Conservation (phyloP, 148 eudicot species). For the Camellia granthamiana region DNA sequence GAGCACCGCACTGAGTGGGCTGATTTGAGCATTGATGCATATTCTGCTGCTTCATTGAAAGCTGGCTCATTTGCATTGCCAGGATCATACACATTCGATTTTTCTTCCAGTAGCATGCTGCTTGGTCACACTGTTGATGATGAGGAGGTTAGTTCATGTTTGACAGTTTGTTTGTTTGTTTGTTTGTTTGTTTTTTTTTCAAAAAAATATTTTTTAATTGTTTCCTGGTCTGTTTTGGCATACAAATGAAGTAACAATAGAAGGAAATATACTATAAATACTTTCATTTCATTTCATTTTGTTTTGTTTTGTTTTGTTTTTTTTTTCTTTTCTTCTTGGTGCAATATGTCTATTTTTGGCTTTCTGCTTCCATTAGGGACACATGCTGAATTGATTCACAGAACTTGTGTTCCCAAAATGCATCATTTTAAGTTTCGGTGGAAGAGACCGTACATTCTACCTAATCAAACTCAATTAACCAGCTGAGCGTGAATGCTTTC, state of each 20-base stretch:
- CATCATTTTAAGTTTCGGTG: not conserved
- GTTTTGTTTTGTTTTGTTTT: not conserved
- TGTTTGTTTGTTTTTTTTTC: too few species aligned
- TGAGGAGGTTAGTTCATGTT: conserved; percentile 8
- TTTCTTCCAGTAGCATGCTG: not conserved
- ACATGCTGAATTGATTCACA: not conserved
- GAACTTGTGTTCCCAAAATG: not conserved
- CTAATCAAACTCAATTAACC: not conserved
- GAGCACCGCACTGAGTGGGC: conserved; percentile 17
- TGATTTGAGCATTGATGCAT: not conserved
- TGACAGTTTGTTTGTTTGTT: too few species aligned
- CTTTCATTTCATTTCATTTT: too few species aligned
- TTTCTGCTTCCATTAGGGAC: not conserved
- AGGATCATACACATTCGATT: not conserved
- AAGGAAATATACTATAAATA: too few species aligned
- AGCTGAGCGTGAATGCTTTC: not conserved
- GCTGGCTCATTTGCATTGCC: not conserved
- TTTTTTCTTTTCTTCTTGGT: not conserved
- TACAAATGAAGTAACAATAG: too few species aligned
- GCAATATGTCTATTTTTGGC: not conserved
- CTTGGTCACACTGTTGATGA: not conserved
- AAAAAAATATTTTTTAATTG: too few species aligned
- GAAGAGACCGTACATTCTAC: not conserved
- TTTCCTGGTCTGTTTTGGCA: too few species aligned
- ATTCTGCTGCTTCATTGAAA: conserved; percentile 9